Evolutionary conservation across 371 early-diverging fungal species (phyloP), one percentile per base, ranked within the genome.

Genomic region (Coemansia sp.): DNA sequence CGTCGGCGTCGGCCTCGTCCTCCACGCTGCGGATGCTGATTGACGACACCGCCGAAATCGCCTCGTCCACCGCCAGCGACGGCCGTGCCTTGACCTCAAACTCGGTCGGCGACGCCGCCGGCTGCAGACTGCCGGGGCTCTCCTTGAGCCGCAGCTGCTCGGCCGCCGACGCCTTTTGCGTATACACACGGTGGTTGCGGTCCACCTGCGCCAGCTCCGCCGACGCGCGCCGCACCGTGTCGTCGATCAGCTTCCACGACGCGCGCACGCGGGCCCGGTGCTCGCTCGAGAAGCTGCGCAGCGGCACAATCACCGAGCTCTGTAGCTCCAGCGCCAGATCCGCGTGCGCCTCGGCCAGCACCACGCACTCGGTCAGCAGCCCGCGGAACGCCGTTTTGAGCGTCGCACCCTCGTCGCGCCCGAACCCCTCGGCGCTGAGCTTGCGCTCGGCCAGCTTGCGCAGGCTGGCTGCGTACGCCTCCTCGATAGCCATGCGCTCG

Each of bases 331-430:
- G 53, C 1, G 87, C 89, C 12, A 85, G 65, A 7, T 80, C 60
- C 34, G 79, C 65, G 65, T 89, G 91, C 2, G 84, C 83, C 11
- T 80, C 72, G n/a, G 86, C 81, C 41, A 85, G 77, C 7, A 80
- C 79, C 14, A 77, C 58, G 66, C 86, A 85, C 39, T 88, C 86
- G 40, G 77, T 61, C 52, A 85, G 83, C 16, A 90, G 65, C 12
- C 84, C 83, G 55, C 81, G 83, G 63, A 84, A 90, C 14, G 86
- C 87, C 31, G 80, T 83, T 56, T 82, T 79, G 55, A 90, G 78
- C 5, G 84, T 83, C 7, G 89, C 91, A 2, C 91, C 91, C 43
- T 89, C 91, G 75, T 90, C 90, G 53, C 85, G 82, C 3, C 77
- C 81, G 63, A 90, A 90, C 3, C 89, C 90, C 10, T 80, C 68